Evolutionary conservation across 2,329 filamentous ascomycete genomes (phyloP), one percentile per base, ranked within the genome.

Genomic region (Zopfia rhizophila): DNA sequence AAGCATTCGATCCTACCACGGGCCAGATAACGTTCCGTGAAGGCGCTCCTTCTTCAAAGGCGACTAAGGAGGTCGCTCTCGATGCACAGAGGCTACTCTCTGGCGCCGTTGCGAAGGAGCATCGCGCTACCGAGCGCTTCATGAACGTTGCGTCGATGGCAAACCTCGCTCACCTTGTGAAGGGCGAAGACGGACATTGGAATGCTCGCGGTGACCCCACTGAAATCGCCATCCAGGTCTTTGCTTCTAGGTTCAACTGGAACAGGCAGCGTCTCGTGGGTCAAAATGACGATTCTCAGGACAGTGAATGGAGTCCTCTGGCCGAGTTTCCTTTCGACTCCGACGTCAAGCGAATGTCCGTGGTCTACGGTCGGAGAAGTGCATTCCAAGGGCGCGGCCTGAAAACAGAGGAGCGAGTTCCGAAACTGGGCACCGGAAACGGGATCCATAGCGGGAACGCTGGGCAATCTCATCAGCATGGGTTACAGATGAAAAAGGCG

Each of bases 321-420:
- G 80, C 82, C 2, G 86, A 89, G 55, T 88, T 85, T 50, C 86
- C 85, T 0, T 89, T 89, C 48, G 86, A 89, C 60, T 88, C 84
- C 0, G 81, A 81, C 41, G 79, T 88, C 54, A 89, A 89, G 74
- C 86, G 84, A 59, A 89, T 88, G 86, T 86, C 84, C 0, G 84
- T 87, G 19, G 82, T 88, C 35, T n/a, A n/a, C n/a, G n/a, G n/a
- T n/a, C n/a, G n/a, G n/a, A n/a, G n/a, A n/a, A n/a, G n/a, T n/a
- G n/a, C n/a, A n/a, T n/a, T n/a, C n/a, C n/a, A n/a, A n/a, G n/a
- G n/a, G n/a, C n/a, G n/a, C n/a, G n/a, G n/a, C n/a, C n/a, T n/a
- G n/a, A n/a, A n/a, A n/a, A n/a, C n/a, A n/a, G n/a, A n/a, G n/a
- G n/a, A n/a, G n/a, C n/a, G n/a, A n/a, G n/a, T n/a, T n/a, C n/a